phyloP scores from a whole-genome alignment of 139 green algal genomes.

The Coelastrella sp. region DNA sequence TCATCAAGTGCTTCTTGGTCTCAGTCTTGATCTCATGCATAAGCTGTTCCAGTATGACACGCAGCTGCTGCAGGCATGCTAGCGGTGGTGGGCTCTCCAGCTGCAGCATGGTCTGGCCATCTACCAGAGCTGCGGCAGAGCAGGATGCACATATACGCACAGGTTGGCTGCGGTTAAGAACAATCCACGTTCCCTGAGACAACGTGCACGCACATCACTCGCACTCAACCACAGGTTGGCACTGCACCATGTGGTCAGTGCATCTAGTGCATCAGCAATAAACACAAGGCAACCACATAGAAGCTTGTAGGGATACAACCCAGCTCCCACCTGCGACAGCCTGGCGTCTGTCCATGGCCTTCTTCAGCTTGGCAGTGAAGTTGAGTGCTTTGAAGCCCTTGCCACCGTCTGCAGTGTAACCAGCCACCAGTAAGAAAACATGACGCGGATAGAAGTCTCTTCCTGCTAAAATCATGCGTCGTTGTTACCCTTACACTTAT shows the following conservation, averaged over 20 bases:
- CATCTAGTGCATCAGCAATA: background rate
- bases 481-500: too few species aligned
- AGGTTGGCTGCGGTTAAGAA: background rate
- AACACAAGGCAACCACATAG: background rate
- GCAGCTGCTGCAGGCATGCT: constrained; percentile 32
- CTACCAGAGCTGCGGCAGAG: background rate
- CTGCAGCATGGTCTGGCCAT: background rate
- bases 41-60: constrained; percentile 35
- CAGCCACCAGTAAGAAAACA: background rate
- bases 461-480: background rate
- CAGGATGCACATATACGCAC: background rate
- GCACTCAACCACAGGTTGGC: background rate
- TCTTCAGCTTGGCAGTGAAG: constrained; percentile 28
- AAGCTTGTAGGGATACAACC: too few species aligned
- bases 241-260: background rate
- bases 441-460: background rate
- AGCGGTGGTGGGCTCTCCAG: background rate
- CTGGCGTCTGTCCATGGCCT: constrained; percentile 18
- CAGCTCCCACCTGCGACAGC: background rate
- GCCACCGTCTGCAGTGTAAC: background rate
- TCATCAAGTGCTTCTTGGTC: constrained; percentile 42
- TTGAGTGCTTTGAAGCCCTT: constrained; percentile 20
- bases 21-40: constrained; percentile 42
- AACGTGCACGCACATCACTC: background rate
- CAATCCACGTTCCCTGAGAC: background rate